These are phyloP conservation scores for Lolium rigidum DNA, from an alignment of 176 grass and related monocot species.

Conservation along the genomic window DNA sequence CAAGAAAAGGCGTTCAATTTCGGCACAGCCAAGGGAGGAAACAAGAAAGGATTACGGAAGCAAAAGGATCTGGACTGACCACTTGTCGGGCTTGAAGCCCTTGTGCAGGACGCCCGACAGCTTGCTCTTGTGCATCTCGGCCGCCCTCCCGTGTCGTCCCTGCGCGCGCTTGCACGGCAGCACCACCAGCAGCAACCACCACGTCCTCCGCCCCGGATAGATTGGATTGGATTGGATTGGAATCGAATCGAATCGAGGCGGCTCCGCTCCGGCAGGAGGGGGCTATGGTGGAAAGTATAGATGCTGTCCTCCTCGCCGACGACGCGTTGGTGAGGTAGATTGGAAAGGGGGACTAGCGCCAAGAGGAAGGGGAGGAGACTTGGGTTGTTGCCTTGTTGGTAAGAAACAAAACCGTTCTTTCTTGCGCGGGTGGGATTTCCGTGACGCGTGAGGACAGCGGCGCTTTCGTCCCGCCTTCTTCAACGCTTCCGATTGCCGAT, in stretches of 20 bases:
- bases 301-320: neutral
- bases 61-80: slow-evolving; percentile 55
- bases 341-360: slow-evolving; percentile 34
- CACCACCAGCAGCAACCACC: neutral
- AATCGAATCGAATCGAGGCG: neutral
- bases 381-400: slow-evolving; percentile 2
- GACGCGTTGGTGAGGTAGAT: slow-evolving; percentile 37
- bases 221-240: slow-evolving; percentile 46
- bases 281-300: neutral
- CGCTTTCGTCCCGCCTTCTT: slow-evolving; percentile 6
- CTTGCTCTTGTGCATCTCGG: slow-evolving; percentile 56
- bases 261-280: slow-evolving; percentile 3
- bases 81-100: slow-evolving; percentile 95
- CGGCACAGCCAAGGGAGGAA: neutral
- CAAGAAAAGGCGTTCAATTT: slow-evolving; percentile 1
- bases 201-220: neutral
- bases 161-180: neutral
- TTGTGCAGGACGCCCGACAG: slow-evolving; percentile 82
- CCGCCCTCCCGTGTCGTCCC: neutral
- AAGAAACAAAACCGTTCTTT: neutral
- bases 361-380: slow-evolving; percentile 22
- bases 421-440: neutral
- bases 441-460: slow-evolving; percentile 1
- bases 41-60: no score
- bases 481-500: slow-evolving; percentile 24